phyloP scores from a whole-genome alignment of 1,284 basidiomycete species.

The Singerocomus rubriflavus region DNA sequence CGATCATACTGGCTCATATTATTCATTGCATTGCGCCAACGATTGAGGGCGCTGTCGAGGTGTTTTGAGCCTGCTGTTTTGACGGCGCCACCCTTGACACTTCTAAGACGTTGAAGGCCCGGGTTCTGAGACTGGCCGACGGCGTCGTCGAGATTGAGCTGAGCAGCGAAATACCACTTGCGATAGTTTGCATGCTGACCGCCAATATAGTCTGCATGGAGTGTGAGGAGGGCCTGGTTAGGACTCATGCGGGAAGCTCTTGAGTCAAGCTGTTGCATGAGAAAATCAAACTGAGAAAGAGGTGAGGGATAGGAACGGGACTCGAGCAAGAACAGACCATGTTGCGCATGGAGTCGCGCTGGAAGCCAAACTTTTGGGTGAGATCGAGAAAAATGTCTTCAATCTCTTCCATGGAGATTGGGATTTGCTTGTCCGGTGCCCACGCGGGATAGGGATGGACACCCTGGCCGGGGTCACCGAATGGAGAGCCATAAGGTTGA shows the following conservation, averaged over 20 bases:
- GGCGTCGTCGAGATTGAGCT: conserved; percentile 98
- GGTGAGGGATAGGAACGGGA: conserved; percentile 1
- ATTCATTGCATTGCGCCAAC: conserved; percentile 99
- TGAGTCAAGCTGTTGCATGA: conserved; percentile 97
- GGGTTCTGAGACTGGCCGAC: conserved; percentile 95
- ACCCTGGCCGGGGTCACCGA: conserved; percentile 55
- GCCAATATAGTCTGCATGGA: conserved; percentile 98
- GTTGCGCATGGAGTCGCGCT: conserved; percentile 89
- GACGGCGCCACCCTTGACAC: conserved; percentile 62
- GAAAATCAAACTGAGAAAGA: conserved; percentile 81
- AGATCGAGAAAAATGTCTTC: conserved; percentile 99
- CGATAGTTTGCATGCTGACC: conserved; percentile 96
- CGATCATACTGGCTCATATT: conserved; percentile 99
- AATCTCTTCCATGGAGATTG: conserved; percentile 97
- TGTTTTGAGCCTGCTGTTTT: conserved; percentile 76
- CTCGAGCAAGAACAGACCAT: conserved; percentile 55
- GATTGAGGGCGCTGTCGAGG: conserved; percentile 86
- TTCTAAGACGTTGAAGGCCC: conserved; percentile 84
- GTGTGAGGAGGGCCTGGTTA: conserved; percentile 90
- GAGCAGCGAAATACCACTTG: conserved; percentile 99
- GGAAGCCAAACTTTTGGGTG: conserved; percentile 99
- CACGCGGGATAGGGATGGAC: conserved; percentile 91
- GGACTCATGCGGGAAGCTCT: conserved; percentile 98
- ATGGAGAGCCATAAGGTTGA: conserved; percentile 53
- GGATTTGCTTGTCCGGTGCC: conserved; percentile 91